Evolutionary conservation across 2,329 filamentous ascomycete genomes (phyloP), one percentile per base, ranked within the genome.

Genomic region (Pseudogymnoascus sp.): DNA sequence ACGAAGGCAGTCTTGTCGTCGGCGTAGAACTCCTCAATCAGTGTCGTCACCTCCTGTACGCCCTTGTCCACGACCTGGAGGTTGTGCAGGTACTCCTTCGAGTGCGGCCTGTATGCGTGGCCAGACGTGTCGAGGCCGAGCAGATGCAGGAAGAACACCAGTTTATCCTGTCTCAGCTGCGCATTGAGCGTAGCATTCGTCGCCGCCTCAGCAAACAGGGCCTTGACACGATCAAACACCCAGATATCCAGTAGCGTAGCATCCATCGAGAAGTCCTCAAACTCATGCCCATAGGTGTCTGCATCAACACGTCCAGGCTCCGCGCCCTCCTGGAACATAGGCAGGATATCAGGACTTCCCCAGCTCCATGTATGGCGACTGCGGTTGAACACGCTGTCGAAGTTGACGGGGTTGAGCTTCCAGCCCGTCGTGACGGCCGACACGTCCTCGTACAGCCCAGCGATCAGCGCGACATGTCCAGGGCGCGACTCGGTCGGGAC

Each of bases 281-380:
- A 85, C 66, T 97, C 92, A 38, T 89, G 82, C 8, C 83, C 84
- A 72, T 99, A 99, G 64, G 82, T 90, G 67, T 88, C 88, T n/a
- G 91, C 88, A 74, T 97, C 90, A 1, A 99, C 90, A 66, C 89
- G 83, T 6, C 93, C 92, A 0, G 90, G 89, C 8, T 90, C 86
- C 23, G 94, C 93, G n/a, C 94, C 94, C 63, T 92, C 84, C 72
- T 95, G 87, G 73, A 99, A 99, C 94, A 99, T 99, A 62, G 90
- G 90, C 67, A 99, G 77, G 70, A 99, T 99, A 75, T 99, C 94
- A 1, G 94, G 94, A 72, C 92, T 97, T 2, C 94, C 94, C 94
- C 94, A 99, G 75, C 92, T 96, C 94, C 94, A 99, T 6, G 95
- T 99, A 76, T 99, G 95, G 52, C 88, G 82, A 72, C 93, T 97